Conservation (phyloP, 2,329 filamentous ascomycete species). For the Pseudopithomyces maydicus region DNA sequence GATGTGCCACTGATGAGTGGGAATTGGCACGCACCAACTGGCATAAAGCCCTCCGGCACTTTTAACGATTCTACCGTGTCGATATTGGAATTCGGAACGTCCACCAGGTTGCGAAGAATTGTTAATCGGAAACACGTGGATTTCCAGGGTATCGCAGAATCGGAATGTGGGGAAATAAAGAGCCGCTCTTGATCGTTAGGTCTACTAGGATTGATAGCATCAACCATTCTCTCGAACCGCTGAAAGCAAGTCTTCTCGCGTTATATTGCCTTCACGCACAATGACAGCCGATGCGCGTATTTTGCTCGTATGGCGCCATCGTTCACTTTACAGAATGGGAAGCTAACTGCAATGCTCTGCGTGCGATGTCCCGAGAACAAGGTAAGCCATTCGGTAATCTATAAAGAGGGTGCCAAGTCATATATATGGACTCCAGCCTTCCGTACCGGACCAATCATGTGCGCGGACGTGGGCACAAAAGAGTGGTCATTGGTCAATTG, state of each 20-base stretch:
- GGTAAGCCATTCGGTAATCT: conserved; percentile 12
- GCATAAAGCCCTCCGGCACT: too few relatives aligned
- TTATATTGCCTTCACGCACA: neutral
- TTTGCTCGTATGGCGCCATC: neutral
- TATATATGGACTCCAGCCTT: neutral
- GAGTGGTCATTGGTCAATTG: neutral
- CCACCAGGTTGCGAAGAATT: neutral
- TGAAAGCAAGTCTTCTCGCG: too few relatives aligned
- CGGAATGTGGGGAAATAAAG: neutral
- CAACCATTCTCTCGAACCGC: neutral
- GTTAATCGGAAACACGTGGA: neutral
- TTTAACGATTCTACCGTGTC: neutral
- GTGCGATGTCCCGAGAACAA: neutral
- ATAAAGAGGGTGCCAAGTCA: neutral
- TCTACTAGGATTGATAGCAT: neutral
- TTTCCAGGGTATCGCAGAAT: neutral
- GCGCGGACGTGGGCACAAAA: neutral
- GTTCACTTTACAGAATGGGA: neutral
- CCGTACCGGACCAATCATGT: conserved; percentile 2
- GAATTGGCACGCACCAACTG: too few relatives aligned
- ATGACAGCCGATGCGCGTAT: neutral
- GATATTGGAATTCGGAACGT: neutral
- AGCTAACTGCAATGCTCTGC: neutral
- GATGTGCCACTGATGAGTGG: too few relatives aligned
- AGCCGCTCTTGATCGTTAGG: neutral